Evolutionary conservation across 371 early-diverging fungal genomes (phyloP), one percentile per base, ranked within the genome.

Genomic region (Syncephalastrum contaminatum): DNA sequence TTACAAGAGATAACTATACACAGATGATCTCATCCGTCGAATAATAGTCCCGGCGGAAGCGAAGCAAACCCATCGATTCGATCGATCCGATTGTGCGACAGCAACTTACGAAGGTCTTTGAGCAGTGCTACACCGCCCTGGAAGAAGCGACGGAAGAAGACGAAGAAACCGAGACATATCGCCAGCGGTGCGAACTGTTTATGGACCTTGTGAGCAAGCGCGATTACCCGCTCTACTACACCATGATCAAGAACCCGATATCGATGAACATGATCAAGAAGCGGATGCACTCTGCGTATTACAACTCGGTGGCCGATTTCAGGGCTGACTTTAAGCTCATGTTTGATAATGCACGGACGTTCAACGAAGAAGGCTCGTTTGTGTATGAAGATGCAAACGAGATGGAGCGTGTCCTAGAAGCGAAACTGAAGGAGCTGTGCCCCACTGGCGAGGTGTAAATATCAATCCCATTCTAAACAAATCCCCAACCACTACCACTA

Each of bases 171-270:
- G 24, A 48, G 18, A 45, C n/a, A 2, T 63, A 69, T 27, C 81
- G 89, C n/a, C 77, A 70, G 49, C 78, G 87, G 44, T 71, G 82
- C 52, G 81, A 82, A 22, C 62, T 92, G 39, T 94, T 93, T 61
- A 62, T 85, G 69, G 88, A 88, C 46, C 64, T 93, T 39, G 92
- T 91, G 10, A 84, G 83, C 67, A 84, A 82, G 59, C 73, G 77
- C 48, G 82, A 85, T 41, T 94, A 93, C 59, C 94, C 96, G 0
- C 79, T 88, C 48, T 95, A 95, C 66, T 95, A 95, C 68, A 69
- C 80, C 51, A 74, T 91, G 65, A 96, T 96, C 64, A 73, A 79
- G 44, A 77, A 79, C n/a, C 96, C 95, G 5, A 94, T 96, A 43
- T 83, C 90, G 12, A 79, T 92, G 82, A 78, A 80, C 24, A 75